Percentiles rank a stretch among this genome's conserved stretches.
Evolutionary conservation across 306 rosid genomes (phyloP).

Genomic region (Crotalaria pallida): DNA sequence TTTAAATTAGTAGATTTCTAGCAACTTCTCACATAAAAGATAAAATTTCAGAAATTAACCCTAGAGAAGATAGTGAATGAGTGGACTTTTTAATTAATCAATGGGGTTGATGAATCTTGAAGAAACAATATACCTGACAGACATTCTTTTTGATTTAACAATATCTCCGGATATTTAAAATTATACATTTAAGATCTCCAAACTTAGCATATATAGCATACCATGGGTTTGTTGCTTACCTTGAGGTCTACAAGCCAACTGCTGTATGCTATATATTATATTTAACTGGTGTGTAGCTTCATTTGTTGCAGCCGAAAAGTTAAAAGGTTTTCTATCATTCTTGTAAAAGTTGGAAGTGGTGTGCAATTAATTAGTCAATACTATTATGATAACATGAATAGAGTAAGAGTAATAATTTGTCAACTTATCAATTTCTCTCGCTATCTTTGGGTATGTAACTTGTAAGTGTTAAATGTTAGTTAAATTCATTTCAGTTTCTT

Average conservation of each 20-base stretch:
- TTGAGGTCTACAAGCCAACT: not conserved
- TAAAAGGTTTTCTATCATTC: not conserved
- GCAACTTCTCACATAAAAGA: not conserved
- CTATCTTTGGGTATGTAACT: not conserved
- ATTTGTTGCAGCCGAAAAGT: not conserved
- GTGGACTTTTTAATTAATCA: not conserved
- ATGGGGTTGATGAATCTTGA: not conserved
- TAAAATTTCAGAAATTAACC: not conserved
- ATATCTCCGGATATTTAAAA: not conserved
- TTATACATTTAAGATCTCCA: not conserved
- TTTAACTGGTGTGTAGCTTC: not conserved
- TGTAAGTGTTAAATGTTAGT: conserved; percentile 16
- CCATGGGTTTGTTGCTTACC: not conserved
- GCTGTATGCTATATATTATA: not conserved
- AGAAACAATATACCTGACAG: not conserved
- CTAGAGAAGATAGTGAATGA: not conserved
- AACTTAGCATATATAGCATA: not conserved
- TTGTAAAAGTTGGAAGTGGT: not conserved
- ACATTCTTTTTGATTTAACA: not conserved
- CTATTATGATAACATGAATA: not conserved
- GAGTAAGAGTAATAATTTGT: not conserved
- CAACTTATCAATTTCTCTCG: not conserved
- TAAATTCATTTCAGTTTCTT: conserved; percentile 19
- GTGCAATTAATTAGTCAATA: not conserved
- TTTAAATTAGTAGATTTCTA: not conserved